phyloP scores from a whole-genome alignment of 2,329 filamentous ascomycete species.

The Aspergillus tubingensis region DNA sequence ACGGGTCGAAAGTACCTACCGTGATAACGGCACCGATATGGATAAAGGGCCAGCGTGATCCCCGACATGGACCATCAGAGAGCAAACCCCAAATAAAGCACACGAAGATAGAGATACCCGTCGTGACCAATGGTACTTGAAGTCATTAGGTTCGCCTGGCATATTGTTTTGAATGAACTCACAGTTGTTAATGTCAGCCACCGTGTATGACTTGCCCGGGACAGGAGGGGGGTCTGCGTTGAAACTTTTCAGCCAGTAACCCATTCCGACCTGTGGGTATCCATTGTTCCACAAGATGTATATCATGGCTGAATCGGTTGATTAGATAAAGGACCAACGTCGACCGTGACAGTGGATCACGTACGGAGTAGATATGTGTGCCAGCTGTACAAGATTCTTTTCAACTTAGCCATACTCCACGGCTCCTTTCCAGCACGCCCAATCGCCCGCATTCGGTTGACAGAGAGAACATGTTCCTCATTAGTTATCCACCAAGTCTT shows the following conservation, averaged over 20 bases:
- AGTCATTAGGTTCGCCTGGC: neutral
- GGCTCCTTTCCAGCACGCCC: constrained; percentile 41
- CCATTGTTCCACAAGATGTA: constrained; percentile 47
- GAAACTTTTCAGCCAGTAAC: constrained; percentile 48
- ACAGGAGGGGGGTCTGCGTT: constrained; percentile 38
- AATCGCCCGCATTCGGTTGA: constrained; percentile 36
- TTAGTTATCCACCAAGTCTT: constrained; percentile 28
- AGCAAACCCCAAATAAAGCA: constrained; percentile 41
- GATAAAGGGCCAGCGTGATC: constrained; percentile 44
- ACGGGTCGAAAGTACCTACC: constrained; percentile 21
- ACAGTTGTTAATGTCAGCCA: constrained; percentile 41
- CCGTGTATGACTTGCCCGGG: constrained; percentile 35
- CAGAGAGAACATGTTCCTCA: constrained; percentile 25
- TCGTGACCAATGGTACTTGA: constrained; percentile 36
- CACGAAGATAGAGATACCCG: constrained; percentile 40
- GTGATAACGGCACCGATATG: constrained; percentile 39
- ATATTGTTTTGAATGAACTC: constrained; percentile 5
- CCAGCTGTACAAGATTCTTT: constrained; percentile 41
- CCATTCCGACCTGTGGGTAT: constrained; percentile 39
- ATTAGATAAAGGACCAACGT: neutral
- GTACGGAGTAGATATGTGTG: constrained; percentile 43
- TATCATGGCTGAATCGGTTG: constrained; percentile 24
- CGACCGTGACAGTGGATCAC: constrained; percentile 6
- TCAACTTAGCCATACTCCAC: constrained; percentile 39
- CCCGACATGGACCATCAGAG: constrained; percentile 38